These are phyloP conservation scores for Suillus clintonianus DNA, from an alignment of 768 basidiomycete species.

Conservation along the genomic window DNA sequence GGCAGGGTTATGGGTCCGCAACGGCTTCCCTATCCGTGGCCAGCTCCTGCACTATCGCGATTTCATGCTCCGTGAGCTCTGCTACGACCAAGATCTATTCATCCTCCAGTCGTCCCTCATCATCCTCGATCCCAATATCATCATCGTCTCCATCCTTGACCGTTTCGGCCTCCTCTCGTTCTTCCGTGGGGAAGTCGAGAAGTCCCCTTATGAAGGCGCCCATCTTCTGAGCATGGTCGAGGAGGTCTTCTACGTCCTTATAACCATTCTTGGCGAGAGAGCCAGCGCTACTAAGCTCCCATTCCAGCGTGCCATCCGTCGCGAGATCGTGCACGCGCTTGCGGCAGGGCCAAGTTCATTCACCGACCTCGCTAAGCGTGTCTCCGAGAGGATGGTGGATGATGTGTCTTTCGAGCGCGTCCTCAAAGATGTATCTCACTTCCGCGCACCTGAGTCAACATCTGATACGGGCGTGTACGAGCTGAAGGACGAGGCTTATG, in stretches of 20 bases:
- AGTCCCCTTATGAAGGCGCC: slow-evolving; percentile 62
- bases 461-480: slow-evolving; percentile 87
- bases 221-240: slow-evolving; percentile 88
- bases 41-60: slow-evolving; percentile 96
- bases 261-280: slow-evolving; percentile 83
- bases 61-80: slow-evolving; percentile 91
- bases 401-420: slow-evolving; percentile 81
- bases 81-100: slow-evolving; percentile 95
- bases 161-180: slow-evolving; percentile 82
- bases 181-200: slow-evolving; percentile 64
- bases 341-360: slow-evolving; percentile 87
- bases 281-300: slow-evolving; percentile 72
- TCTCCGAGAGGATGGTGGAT: slow-evolving; percentile 88
- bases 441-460: slow-evolving; percentile 76
- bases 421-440: slow-evolving; percentile 76
- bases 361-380: slow-evolving; percentile 87
- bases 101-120: slow-evolving; percentile 85
- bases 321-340: slow-evolving; percentile 90
- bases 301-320: slow-evolving; percentile 61
- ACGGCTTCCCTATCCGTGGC: slow-evolving; percentile 93
- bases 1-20: slow-evolving; percentile 95
- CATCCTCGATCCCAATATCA: slow-evolving; percentile 72
- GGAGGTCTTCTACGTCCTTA: slow-evolving; percentile 85
- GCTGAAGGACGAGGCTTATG: slow-evolving; percentile 77
- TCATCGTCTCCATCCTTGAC: slow-evolving; percentile 86